These are phyloP conservation scores for Rosellinia necatrix DNA, from an alignment of 2,329 filamentous ascomycete genomes.

Conservation along the genomic window DNA sequence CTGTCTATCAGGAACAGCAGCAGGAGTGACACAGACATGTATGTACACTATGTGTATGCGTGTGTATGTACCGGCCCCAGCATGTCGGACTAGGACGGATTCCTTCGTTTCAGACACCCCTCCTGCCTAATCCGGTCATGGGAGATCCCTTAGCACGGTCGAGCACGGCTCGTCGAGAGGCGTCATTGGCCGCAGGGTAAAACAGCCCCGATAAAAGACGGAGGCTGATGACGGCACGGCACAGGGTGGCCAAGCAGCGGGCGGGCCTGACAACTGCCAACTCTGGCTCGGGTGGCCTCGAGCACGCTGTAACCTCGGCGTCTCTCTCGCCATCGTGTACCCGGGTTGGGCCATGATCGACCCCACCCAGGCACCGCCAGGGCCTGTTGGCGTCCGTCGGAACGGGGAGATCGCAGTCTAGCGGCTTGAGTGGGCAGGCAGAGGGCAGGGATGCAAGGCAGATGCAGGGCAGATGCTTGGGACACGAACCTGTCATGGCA, in stretches of 20 bases:
- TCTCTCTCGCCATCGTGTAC: slow-evolving; percentile 20
- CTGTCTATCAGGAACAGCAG: slow-evolving; percentile 9
- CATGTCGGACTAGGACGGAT: slow-evolving; percentile 10
- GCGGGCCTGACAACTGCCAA: slow-evolving; percentile 25
- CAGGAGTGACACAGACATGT: neutral
- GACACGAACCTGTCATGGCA: slow-evolving; percentile 18
- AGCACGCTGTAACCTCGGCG: slow-evolving; percentile 35
- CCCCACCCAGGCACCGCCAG: slow-evolving; percentile 5
- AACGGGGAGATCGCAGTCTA: slow-evolving; percentile 8
- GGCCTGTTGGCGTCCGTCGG: slow-evolving; percentile 1
- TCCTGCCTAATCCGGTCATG: slow-evolving; percentile 36
- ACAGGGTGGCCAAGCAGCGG: slow-evolving; percentile 21
- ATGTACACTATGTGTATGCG: too few relatives aligned
- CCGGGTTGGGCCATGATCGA: neutral
- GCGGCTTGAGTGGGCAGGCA: too few relatives aligned
- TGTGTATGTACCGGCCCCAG: too few relatives aligned
- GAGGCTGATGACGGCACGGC: slow-evolving; percentile 27
- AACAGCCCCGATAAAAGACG: slow-evolving; percentile 16
- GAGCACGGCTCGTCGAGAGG: neutral
- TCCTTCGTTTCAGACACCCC: slow-evolving; percentile 38
- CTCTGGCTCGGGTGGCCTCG: slow-evolving; percentile 19
- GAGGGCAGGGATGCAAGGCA: too few relatives aligned
- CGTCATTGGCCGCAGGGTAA: slow-evolving; percentile 31
- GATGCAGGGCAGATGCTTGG: too few relatives aligned
- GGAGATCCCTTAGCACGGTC: slow-evolving; percentile 20